Conservation (phyloP, 768 basidiomycete genomes). For the Hemileccinum rubropunctum region DNA sequence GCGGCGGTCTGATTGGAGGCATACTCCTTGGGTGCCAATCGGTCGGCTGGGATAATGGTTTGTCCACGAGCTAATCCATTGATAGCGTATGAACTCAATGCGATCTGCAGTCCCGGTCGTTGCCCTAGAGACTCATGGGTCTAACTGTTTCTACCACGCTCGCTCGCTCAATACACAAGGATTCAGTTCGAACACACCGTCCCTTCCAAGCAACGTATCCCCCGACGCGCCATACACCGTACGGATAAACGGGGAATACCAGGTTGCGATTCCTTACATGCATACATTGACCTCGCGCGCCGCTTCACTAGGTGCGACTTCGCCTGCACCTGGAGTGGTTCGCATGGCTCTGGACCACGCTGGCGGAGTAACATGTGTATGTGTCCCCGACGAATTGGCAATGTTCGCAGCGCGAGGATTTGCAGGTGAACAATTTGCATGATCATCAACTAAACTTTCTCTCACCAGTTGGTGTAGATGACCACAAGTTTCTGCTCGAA, state of each 20-base stretch:
- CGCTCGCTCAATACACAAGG: conserved; percentile 51
- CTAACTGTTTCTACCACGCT: conserved; percentile 73
- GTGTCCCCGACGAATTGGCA: conserved; percentile 63
- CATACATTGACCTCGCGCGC: conserved; percentile 58
- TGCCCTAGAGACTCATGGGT: conserved; percentile 67
- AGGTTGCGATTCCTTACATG: conserved; percentile 58
- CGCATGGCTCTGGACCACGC: conserved; percentile 60
- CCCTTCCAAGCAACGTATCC: conserved; percentile 28
- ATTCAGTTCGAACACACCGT: conserved; percentile 32
- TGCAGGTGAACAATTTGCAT: conserved; percentile 44
- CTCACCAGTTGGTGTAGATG: conserved; percentile 42
- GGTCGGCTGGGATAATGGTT: conserved; percentile 70
- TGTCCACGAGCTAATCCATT: conserved; percentile 13
- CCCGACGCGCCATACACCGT: conserved; percentile 39
- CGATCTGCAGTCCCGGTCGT: conserved; percentile 57
- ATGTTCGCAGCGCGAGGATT: conserved; percentile 60
- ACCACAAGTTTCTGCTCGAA: conserved; percentile 74
- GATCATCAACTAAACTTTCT: background rate
- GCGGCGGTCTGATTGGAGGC: conserved; percentile 69
- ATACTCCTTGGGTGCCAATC: conserved; percentile 62
- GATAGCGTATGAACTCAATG: conserved; percentile 1
- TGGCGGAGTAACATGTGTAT: conserved; percentile 57
- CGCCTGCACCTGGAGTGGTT: conserved; percentile 58
- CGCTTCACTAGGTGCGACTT: conserved; percentile 69
- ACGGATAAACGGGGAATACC: conserved; percentile 38